Evolutionary conservation across 2,329 filamentous ascomycete species (phyloP).

Genomic region (Cercospora citrullina): DNA sequence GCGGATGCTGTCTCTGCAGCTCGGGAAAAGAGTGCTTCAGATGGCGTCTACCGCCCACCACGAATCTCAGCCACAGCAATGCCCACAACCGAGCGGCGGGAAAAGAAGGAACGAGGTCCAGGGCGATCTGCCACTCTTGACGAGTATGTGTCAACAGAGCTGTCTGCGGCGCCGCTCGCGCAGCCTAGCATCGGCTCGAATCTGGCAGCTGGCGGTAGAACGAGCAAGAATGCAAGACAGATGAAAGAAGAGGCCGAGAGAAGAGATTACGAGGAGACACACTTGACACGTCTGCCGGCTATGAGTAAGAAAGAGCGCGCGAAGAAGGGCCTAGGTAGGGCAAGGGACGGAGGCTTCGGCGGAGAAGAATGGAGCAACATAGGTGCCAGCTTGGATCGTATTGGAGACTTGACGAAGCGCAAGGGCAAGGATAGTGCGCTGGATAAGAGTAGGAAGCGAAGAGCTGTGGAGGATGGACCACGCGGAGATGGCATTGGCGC

Average conservation of each 20-base stretch:
- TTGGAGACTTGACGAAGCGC: constrained; percentile 75
- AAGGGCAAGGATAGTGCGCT: constrained; percentile 62
- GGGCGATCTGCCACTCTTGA: constrained; percentile 82
- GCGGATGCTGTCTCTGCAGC: constrained; percentile 31
- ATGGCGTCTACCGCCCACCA: constrained; percentile 84
- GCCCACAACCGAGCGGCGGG: constrained; percentile 54
- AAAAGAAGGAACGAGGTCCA: constrained; percentile 62
- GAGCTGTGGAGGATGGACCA: constrained; percentile 70
- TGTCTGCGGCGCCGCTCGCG: constrained; percentile 77
- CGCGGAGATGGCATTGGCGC: constrained; percentile 70
- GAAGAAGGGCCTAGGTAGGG: constrained; percentile 56
- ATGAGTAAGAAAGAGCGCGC: constrained; percentile 81
- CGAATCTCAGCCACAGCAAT: constrained; percentile 84
- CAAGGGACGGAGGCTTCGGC: constrained; percentile 65
- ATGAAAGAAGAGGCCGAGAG: constrained; percentile 76
- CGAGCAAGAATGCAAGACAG: constrained; percentile 74
- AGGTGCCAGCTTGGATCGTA: constrained; percentile 81
- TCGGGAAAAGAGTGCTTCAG: constrained; percentile 42
- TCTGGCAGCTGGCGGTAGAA: constrained; percentile 72
- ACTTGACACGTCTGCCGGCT: constrained; percentile 83
- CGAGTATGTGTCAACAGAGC: constrained; percentile 83
- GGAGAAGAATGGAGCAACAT: constrained; percentile 92
- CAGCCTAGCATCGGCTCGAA: constrained; percentile 91
- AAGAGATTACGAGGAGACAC: constrained; percentile 84
- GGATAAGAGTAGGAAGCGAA: constrained; percentile 85